Base-by-base conservation (phyloP, 768 basidiomycete species). In the Rhodocollybia butyracea region DNA sequence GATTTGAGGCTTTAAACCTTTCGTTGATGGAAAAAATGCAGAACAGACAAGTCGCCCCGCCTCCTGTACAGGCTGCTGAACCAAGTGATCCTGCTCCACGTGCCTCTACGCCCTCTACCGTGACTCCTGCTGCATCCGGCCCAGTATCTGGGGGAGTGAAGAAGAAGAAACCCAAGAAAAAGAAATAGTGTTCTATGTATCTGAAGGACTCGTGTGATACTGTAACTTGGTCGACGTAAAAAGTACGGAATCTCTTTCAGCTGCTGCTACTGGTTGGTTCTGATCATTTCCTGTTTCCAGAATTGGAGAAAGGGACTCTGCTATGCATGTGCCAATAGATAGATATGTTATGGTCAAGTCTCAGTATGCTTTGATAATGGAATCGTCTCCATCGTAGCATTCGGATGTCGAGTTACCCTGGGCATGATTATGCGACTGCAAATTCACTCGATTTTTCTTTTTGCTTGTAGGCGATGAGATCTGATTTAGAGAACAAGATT, bases 1-100 rank as follows among this genome's bases (percentile, higher is more conserved):
- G 95, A 61, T 98, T 98, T 73, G 94, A 98, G 70, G 80, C 87
- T 6, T 79, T 98, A 58, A 97, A 96, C 66, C 80, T 89, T 40
- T 84, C 88, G 6, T 76, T 97, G 51, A 89, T 93, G 77, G 81
- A 86, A 63, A 89, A 88, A 72, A 93, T 94, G 86, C 88, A 85
- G 66, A 92, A 94, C 64, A 77, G 66, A 15, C 76, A 68, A 54
- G 48, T 52, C 11, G 71, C 70, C 2, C 68, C 69, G 47, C 64
- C 70, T 24, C 32, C 64, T 8, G 52, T 61, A 42, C 57, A 60
- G 21, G 65, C 66, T 22, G 59, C 61, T 60, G 32, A 41, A 41
- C 7, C 48, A 51, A 32, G 47, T 59, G 47, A 22, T 45, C 32
- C 63, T 19, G 26, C 53, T 58, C 55, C 51, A 57, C 66, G 31